Percentiles rank a stretch among this genome's conserved stretches.
Evolutionary conservation across 148 eudicot genomes (phyloP).

Genomic region (Euryodendron excelsum): DNA sequence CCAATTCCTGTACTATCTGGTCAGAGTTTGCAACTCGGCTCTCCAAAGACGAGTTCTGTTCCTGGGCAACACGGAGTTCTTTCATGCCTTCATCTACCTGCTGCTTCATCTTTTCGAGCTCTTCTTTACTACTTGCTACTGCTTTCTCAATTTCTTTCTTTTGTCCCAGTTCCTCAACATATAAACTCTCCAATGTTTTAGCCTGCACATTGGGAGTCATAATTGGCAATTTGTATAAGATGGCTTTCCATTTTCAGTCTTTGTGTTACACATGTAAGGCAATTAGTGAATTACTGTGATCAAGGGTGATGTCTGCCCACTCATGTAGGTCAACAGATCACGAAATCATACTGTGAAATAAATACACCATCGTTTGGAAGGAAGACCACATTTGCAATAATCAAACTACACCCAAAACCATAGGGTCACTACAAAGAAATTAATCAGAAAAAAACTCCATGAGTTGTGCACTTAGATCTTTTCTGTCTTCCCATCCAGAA

Average conservation of each 20-base stretch:
- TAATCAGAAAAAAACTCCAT: background rate
- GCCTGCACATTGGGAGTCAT: slow-evolving; percentile 50
- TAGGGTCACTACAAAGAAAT: background rate
- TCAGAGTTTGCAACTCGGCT: slow-evolving; percentile 47
- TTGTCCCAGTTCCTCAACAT: slow-evolving; percentile 44
- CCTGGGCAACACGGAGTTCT: slow-evolving; percentile 43
- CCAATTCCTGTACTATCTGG: slow-evolving; percentile 46
- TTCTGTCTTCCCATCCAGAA: background rate
- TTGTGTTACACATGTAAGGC: background rate
- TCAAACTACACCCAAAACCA: background rate
- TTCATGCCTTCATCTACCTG: slow-evolving; percentile 33
- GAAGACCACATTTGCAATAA: background rate
- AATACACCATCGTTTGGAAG: background rate
- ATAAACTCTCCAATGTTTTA: slow-evolving; percentile 44
- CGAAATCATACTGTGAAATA: background rate
- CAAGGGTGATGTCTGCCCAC: background rate
- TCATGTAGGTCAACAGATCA: background rate
- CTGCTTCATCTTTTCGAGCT: slow-evolving; percentile 27
- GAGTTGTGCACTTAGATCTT: background rate
- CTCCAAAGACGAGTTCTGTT: slow-evolving; percentile 51
- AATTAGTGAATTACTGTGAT: background rate
- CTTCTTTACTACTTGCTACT: slow-evolving; percentile 37
- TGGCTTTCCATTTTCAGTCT: background rate
- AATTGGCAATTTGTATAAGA: background rate
- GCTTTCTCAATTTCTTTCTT: slow-evolving; percentile 52